Conservation (phyloP, 257 asterid species). For the Nicotiana otophora region DNA sequence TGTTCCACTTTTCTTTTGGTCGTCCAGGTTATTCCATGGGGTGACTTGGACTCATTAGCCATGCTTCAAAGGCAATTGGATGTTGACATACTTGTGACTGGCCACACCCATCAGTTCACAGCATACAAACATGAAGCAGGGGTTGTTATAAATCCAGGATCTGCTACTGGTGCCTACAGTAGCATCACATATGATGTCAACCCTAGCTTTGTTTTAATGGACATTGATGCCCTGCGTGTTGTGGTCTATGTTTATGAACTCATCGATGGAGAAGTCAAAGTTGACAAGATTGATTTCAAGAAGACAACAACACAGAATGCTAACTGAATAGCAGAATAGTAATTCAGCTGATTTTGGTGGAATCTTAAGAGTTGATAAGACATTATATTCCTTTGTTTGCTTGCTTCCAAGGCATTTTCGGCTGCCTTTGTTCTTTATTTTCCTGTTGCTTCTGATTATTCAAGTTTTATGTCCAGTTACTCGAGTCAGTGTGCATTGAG, state of each 20-base stretch:
- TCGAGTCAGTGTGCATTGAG: not conserved
- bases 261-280: constrained; percentile 96
- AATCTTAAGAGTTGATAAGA: not conserved
- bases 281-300: constrained; percentile 95
- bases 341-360: not conserved
- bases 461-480: not conserved
- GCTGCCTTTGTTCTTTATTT: not conserved
- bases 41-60: constrained; percentile 90
- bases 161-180: constrained; percentile 96
- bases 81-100: constrained; percentile 90
- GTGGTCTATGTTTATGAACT: constrained; percentile 95
- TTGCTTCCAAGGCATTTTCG: not conserved
- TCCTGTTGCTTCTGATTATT: not conserved
- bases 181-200: constrained; percentile 93
- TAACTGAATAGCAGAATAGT: constrained; percentile 8
- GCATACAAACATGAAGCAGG: constrained; percentile 99
- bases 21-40: constrained; percentile 89
- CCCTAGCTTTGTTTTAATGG: constrained; percentile 98
- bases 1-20: not conserved
- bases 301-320: constrained; percentile 52
- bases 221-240: constrained; percentile 87
- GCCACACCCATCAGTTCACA: constrained; percentile 94
- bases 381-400: not conserved
- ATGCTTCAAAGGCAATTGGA: constrained; percentile 97
- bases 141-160: constrained; percentile 93